Conservation (phyloP, 2,329 filamentous ascomycete genomes). For the Epicoccum nigrum region DNA sequence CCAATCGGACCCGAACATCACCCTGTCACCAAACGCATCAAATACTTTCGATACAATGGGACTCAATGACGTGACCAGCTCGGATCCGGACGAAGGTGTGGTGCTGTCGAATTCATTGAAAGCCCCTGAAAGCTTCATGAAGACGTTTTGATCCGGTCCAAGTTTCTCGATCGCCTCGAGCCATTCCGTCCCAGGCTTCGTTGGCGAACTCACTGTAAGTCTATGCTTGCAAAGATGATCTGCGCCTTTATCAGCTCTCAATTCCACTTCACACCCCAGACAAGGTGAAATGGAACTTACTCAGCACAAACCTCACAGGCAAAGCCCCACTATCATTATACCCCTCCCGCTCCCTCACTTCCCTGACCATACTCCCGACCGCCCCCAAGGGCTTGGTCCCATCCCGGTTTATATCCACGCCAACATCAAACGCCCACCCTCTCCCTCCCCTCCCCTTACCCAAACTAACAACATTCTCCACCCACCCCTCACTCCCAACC, state of each 20-base stretch:
- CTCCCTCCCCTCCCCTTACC: slow-evolving; percentile 64
- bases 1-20: slow-evolving; percentile 96
- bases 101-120: slow-evolving; percentile 77
- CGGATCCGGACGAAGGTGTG: slow-evolving; percentile 16
- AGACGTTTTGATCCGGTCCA: slow-evolving; percentile 68
- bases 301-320: slow-evolving; percentile 68
- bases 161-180: slow-evolving; percentile 70
- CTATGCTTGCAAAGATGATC: slow-evolving; percentile 93
- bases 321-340: slow-evolving; percentile 63
- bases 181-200: slow-evolving; percentile 67
- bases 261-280: too few species aligned
- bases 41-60: slow-evolving; percentile 56
- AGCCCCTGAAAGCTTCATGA: slow-evolving; percentile 88
- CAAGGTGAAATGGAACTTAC: slow-evolving; percentile 59
- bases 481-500: slow-evolving; percentile 43
- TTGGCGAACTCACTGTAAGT: slow-evolving; percentile 61
- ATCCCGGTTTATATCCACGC: slow-evolving; percentile 78
- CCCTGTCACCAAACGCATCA: slow-evolving; percentile 70
- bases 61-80: slow-evolving; percentile 29
- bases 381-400: slow-evolving; percentile 65
- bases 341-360: slow-evolving; percentile 55
- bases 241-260: slow-evolving; percentile 43
- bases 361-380: slow-evolving; percentile 45
- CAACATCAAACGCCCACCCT: slow-evolving; percentile 78
- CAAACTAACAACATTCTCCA: slow-evolving; percentile 63